A percentile compares a stretch with the other conserved stretches of the same genome.
Evolutionary conservation across 1,284 basidiomycete genomes (phyloP).

Genomic region (Ustilago sp.): DNA sequence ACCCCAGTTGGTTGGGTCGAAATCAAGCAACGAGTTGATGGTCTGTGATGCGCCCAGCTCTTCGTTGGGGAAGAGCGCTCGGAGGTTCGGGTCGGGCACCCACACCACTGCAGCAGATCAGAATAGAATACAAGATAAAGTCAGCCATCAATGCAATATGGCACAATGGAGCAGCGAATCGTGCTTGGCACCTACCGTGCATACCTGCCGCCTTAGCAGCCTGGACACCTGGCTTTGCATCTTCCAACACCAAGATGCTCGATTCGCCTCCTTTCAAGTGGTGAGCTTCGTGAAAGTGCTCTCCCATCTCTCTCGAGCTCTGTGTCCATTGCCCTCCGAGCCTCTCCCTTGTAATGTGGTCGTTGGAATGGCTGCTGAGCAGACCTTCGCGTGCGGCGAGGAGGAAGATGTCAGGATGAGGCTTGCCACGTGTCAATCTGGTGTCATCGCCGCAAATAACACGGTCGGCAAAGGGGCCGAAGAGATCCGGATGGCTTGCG

Average conservation of each 20-base stretch:
- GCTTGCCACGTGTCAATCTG: conserved; percentile 64
- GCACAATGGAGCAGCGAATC: background rate
- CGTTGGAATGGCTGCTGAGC: conserved; percentile 33
- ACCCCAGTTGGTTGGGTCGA: conserved; percentile 65
- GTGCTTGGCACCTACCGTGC: conserved; percentile 54
- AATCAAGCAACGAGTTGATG: conserved; percentile 63
- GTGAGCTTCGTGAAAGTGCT: conserved; percentile 49
- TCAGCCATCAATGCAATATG: background rate
- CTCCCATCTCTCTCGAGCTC: conserved; percentile 51
- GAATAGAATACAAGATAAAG: background rate
- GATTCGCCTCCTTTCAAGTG: conserved; percentile 56
- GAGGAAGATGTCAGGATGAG: conserved; percentile 68
- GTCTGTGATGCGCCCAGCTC: conserved; percentile 61
- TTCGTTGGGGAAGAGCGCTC: conserved; percentile 42
- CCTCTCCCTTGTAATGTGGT: conserved; percentile 18
- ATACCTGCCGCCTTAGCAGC: conserved; percentile 66
- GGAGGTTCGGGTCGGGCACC: conserved; percentile 64
- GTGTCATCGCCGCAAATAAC: conserved; percentile 68
- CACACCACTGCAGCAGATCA: conserved; percentile 54
- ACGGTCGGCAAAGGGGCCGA: conserved; percentile 58
- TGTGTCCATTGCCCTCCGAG: conserved; percentile 41
- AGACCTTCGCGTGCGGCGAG: conserved; percentile 65
- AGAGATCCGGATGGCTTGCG: conserved; percentile 52
- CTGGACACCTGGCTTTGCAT: conserved; percentile 66
- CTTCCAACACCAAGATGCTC: conserved; percentile 69